Conservation (phyloP, 192 early-diverging fungal species). For the Coemansia reversa region DNA sequence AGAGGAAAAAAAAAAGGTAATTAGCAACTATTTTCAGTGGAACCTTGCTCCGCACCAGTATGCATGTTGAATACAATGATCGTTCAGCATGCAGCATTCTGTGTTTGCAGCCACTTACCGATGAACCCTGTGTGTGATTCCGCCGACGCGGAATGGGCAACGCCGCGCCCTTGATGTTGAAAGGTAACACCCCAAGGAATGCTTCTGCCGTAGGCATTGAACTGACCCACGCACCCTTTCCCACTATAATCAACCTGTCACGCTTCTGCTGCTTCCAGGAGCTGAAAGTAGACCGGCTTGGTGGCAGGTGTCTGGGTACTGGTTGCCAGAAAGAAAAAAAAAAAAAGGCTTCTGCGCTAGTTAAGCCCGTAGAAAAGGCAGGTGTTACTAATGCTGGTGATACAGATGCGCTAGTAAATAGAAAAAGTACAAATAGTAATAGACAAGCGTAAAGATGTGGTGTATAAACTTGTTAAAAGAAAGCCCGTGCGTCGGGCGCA, state of each 20-base stretch:
- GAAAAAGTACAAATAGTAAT: neutral
- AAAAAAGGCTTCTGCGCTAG: neutral
- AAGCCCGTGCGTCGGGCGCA: neutral
- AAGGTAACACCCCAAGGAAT: constrained; percentile 48
- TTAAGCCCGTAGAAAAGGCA: neutral
- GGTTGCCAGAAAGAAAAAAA: neutral
- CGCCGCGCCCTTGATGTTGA: constrained; percentile 41
- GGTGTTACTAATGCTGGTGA: neutral
- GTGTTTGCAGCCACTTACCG: constrained; percentile 25
- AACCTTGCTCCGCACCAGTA: neutral
- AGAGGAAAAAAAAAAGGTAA: constrained; percentile 3
- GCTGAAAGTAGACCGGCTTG: neutral
- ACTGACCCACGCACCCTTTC: neutral
- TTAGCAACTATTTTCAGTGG: neutral
- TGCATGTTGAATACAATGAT: constrained; percentile 10
- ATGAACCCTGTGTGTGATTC: constrained; percentile 39
- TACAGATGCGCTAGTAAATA: neutral
- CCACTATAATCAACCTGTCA: neutral
- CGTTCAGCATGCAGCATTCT: neutral
- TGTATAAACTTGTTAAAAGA: neutral
- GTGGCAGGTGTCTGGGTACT: neutral
- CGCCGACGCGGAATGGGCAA: constrained; percentile 46
- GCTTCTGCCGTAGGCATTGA: constrained; percentile 50
- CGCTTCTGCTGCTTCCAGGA: neutral
- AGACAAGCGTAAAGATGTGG: neutral